Evolutionary conservation across 805 yeast genomes (phyloP).

Genomic region (Candida tibetensis): DNA sequence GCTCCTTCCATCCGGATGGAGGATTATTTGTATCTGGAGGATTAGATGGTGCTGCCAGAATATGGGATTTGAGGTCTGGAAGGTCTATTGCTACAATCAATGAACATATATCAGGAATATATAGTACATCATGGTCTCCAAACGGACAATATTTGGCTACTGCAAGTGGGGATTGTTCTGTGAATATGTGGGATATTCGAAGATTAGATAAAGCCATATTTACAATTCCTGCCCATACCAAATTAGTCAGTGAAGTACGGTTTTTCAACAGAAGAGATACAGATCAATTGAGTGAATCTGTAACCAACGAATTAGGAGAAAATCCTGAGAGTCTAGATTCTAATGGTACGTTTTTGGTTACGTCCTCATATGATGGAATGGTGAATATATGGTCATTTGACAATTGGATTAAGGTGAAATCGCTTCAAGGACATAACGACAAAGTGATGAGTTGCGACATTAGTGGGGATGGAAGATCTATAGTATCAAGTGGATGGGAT

Average conservation of each 20-base stretch:
- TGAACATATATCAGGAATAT: constrained; percentile 72
- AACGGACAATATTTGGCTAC: constrained; percentile 77
- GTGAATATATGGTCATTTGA: constrained; percentile 63
- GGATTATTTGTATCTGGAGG: constrained; percentile 75
- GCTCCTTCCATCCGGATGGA: constrained; percentile 74
- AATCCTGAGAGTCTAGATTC: constrained; percentile 25
- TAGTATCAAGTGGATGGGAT: constrained; percentile 83
- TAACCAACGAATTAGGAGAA: constrained; percentile 27
- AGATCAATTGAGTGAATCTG: constrained; percentile 16
- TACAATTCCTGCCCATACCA: constrained; percentile 72
- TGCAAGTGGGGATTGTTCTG: constrained; percentile 78
- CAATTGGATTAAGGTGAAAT: constrained; percentile 59
- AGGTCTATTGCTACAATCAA: constrained; percentile 52
- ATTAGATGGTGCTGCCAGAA: constrained; percentile 62
- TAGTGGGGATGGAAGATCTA: constrained; percentile 33
- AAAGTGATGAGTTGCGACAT: constrained; percentile 72
- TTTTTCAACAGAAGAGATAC: constrained; percentile 37
- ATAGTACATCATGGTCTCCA: constrained; percentile 68
- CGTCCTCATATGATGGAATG: constrained; percentile 70
- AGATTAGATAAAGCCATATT: constrained; percentile 34
- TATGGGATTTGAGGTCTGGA: constrained; percentile 91
- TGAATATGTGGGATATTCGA: constrained; percentile 87
- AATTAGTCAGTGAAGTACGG: constrained; percentile 62
- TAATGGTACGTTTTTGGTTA: constrained; percentile 49
- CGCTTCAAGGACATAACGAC: constrained; percentile 57